Percentiles rank a stretch among this genome's conserved stretches.
Evolutionary conservation across 108 stramenopile genomes (phyloP).

Genomic region (Seminavis robusta): DNA sequence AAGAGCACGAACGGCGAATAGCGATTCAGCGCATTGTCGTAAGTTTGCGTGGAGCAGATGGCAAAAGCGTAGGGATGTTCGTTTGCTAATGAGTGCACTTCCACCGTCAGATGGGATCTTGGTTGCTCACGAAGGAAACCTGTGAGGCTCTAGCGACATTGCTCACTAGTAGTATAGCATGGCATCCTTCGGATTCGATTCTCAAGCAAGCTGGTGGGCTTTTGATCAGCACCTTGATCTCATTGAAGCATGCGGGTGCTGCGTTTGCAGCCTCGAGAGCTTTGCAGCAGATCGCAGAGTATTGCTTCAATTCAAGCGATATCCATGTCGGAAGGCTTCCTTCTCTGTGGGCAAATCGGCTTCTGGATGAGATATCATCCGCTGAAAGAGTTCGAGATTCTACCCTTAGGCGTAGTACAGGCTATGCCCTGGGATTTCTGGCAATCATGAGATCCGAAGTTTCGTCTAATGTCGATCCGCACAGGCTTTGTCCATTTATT

Average conservation of each 20-base stretch:
- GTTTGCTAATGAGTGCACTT: no score
- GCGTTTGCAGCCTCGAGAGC: constrained; percentile 62
- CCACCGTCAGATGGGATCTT: constrained; percentile 40
- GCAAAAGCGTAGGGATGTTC: no score
- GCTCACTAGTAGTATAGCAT: constrained; percentile 5
- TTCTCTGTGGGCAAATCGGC: constrained; percentile 22
- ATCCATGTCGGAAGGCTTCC: constrained; percentile 20
- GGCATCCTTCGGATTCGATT: not conserved
- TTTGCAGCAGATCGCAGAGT: constrained; percentile 40
- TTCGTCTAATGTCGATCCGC: constrained; percentile 1
- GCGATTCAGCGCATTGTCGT: constrained; percentile 54
- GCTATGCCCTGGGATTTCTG: constrained; percentile 66
- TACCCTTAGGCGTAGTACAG: constrained; percentile 60
- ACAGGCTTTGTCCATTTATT: constrained; percentile 15
- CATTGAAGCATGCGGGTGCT: constrained; percentile 69
- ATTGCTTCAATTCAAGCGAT: constrained; percentile 11
- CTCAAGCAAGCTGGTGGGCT: constrained; percentile 33
- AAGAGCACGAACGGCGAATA: constrained; percentile 19
- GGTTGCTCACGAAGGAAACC: constrained; percentile 63
- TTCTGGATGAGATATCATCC: constrained; percentile 45
- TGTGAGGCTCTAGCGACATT: constrained; percentile 32
- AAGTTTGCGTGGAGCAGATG: no score
- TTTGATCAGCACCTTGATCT: constrained; percentile 45
- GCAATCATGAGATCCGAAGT: constrained; percentile 54
- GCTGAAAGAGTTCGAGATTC: constrained; percentile 50